phyloP scores from a whole-genome alignment of 2,329 filamentous ascomycete species.

The Verticillium albo-atrum region DNA sequence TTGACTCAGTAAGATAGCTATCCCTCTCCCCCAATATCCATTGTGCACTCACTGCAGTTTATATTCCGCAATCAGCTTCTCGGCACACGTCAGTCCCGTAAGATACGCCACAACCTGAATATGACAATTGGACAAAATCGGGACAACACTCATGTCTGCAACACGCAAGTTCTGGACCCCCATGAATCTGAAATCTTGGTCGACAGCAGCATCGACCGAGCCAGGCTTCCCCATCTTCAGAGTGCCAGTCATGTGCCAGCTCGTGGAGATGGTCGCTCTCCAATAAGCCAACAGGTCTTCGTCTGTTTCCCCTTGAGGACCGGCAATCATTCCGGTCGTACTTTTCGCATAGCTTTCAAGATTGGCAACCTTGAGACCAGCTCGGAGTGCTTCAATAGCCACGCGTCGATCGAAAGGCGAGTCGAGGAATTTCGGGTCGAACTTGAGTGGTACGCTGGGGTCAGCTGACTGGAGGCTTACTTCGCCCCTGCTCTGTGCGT shows the following conservation, averaged over 20 bases:
- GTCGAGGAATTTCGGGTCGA: conserved; percentile 48
- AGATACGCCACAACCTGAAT: conserved; percentile 50
- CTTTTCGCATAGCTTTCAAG: conserved; percentile 39
- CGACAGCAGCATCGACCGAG: conserved; percentile 40
- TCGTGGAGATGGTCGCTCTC: conserved; percentile 36
- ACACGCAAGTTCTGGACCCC: conserved; percentile 44
- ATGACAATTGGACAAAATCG: conserved; percentile 46
- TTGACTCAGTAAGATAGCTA: no score
- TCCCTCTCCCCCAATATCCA: no score
- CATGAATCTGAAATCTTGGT: conserved; percentile 41
- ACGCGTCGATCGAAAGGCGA: conserved; percentile 50
- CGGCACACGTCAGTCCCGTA: conserved; percentile 45
- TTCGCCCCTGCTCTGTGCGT: conserved; percentile 47
- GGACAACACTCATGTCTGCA: conserved; percentile 27
- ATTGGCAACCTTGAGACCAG: conserved; percentile 34
- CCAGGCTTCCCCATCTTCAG: conserved; percentile 48
- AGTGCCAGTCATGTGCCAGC: conserved; percentile 54
- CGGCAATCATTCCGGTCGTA: conserved; percentile 32
- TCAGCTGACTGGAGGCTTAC: conserved; percentile 49
- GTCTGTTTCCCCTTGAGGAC: conserved; percentile 42
- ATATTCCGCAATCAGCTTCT: conserved; percentile 30
- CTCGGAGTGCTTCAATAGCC: conserved; percentile 43
- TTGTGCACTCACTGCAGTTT: background rate
- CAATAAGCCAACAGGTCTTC: conserved; percentile 47
- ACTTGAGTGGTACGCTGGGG: conserved; percentile 42